Percentiles rank a stretch among this genome's conserved stretches.
Evolutionary conservation across 148 eudicot species (phyloP).

Genomic region (Oxyria digyna): DNA sequence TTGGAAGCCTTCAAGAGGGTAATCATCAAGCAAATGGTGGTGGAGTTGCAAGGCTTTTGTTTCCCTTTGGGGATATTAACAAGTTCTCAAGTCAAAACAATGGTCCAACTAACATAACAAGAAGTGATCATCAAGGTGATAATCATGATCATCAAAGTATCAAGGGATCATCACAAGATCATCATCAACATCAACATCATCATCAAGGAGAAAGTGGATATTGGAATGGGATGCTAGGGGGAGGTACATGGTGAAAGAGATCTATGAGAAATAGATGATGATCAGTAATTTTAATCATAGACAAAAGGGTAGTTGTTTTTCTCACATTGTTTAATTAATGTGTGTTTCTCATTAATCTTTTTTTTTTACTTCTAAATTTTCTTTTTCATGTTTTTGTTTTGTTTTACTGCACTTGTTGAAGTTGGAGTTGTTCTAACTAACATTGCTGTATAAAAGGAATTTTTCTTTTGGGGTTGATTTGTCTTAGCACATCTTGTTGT

Average conservation of each 20-base stretch:
- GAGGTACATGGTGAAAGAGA: slow-evolving; percentile 30
- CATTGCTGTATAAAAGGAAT: background rate
- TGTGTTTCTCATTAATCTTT: background rate
- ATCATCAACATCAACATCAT: slow-evolving; percentile 9
- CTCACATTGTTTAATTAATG: background rate
- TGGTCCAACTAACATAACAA: background rate
- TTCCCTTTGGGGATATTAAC: slow-evolving; percentile 47
- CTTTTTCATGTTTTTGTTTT: background rate
- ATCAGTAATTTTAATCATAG: background rate
- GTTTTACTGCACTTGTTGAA: background rate
- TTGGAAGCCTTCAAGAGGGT: slow-evolving; percentile 9
- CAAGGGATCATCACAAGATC: slow-evolving; percentile 13
- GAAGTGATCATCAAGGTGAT: slow-evolving; percentile 7
- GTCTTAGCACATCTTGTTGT: background rate
- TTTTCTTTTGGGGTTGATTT: background rate
- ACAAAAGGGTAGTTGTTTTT: background rate
- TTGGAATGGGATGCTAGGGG: slow-evolving; percentile 47
- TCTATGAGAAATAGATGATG: background rate
- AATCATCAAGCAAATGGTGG: slow-evolving; percentile 11
- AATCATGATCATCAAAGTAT: slow-evolving; percentile 27
- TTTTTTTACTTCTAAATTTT: background rate
- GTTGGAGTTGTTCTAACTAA: slow-evolving; percentile 8
- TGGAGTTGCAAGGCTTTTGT: slow-evolving; percentile 30
- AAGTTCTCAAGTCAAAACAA: slow-evolving; percentile 8
- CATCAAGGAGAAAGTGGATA: slow-evolving; percentile 23